phyloP scores from a whole-genome alignment of 441 rosid genomes.

The Populus hybrid region DNA sequence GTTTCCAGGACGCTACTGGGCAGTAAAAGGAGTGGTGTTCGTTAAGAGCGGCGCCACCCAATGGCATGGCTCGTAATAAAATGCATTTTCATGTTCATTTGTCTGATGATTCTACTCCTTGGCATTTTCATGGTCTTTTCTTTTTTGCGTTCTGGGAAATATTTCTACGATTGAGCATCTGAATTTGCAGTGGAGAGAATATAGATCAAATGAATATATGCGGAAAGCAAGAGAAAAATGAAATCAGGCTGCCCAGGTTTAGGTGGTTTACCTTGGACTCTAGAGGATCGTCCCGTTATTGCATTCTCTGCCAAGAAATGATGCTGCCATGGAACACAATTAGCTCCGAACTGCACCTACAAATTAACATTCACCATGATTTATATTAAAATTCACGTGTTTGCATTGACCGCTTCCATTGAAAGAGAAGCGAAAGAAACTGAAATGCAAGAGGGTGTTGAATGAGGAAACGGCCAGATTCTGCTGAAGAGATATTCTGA shows the following conservation, averaged over 20 bases:
- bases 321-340: not conserved
- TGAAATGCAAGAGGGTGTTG: not conserved
- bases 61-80: not conserved
- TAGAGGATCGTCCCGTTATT: not conserved
- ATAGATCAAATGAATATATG: not conserved
- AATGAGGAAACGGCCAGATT: not conserved
- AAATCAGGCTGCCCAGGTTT: not conserved
- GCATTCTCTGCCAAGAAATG: not conserved
- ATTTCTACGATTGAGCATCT: not conserved
- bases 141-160: not conserved
- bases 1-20: not conserved
- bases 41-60: not conserved
- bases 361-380: not conserved
- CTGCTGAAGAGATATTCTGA: not conserved
- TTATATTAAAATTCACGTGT: not conserved
- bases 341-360: not conserved
- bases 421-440: not conserved
- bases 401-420: not conserved
- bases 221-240: not conserved
- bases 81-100: not conserved
- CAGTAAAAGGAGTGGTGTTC: not conserved
- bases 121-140: no score
- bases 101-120: not conserved
- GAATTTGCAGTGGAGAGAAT: not conserved
- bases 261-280: not conserved